Evolutionary conservation across 495 filamentous ascomycete genomes (phyloP), one percentile per base, ranked within the genome.

Genomic region (Bacidia rubella): DNA sequence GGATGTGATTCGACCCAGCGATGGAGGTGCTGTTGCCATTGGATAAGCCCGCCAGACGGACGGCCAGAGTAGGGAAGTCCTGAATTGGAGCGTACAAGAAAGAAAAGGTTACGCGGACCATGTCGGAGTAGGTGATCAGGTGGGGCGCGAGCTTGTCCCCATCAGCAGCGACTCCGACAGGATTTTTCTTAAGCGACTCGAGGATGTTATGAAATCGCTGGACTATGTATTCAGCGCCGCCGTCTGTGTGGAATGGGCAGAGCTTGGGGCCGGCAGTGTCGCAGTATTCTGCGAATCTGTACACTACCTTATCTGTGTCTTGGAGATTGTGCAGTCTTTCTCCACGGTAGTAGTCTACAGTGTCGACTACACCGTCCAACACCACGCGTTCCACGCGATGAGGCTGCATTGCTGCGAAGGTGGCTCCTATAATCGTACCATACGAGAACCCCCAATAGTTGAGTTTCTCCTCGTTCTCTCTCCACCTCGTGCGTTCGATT

Each of bases 101-200:
- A 9, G 62, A 35, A 3, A 64, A 64, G 4, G 67, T 57, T 17
- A 66, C 56, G 15, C 39, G 53, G 35, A 65, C 67, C 41, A 73
- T 26, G 32, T 72, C 70, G 0, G 73, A 68, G 62, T 71, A 72
- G 2, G 62, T 67, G 1, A 72, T 60, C 11, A 74, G 47, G 17
- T 74, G 70, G 2, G 73, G 60, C 49, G 67, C 66, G 45, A 74
- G 58, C n/a, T n/a, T n/a, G 43, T 40, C 49, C 39, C 42, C 29
- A 52, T 61, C 52, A 50, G 67, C 50, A 51, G 56, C 61, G 7
- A 79, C 71, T 0, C 71, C 66, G 1, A 76, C 60, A 0, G 81
- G 77, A 12, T 67, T 52, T 23, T 68, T 65, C 44, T 69, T 59
- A 0, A 81, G 56, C 5, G 58, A 42, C 1, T 55, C 54, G 46